Percentiles rank a stretch among this genome's conserved stretches.
Evolutionary conservation across 768 basidiomycete species (phyloP).

Genomic region (Suillus alpinus): DNA sequence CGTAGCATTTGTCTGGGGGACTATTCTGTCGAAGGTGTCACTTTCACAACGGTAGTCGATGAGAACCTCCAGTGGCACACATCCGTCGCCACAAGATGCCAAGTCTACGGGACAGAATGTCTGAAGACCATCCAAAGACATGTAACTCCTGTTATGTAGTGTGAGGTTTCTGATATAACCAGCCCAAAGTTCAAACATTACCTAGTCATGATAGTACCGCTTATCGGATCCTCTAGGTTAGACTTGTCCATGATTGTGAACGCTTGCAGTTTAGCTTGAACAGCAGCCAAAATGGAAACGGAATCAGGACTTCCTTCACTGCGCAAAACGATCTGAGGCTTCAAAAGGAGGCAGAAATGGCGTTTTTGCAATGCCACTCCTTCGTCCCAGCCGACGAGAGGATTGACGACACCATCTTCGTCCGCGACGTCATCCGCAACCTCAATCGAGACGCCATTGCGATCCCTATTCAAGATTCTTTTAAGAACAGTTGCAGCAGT

Average conservation of each 20-base stretch:
- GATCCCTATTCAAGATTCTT: slow-evolving; percentile 59
- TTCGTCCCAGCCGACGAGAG: slow-evolving; percentile 70
- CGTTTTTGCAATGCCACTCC: slow-evolving; percentile 67
- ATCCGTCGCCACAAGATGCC: slow-evolving; percentile 43
- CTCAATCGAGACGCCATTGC: slow-evolving; percentile 42
- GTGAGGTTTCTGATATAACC: not conserved
- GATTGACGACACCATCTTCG: slow-evolving; percentile 43
- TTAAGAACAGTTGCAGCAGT: slow-evolving; percentile 66
- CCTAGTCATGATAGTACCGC: slow-evolving; percentile 84
- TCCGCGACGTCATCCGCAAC: slow-evolving; percentile 30
- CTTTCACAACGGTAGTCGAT: slow-evolving; percentile 84
- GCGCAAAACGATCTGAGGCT: slow-evolving; percentile 83
- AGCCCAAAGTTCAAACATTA: slow-evolving; percentile 29
- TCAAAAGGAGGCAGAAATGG: slow-evolving; percentile 82
- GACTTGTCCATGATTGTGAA: slow-evolving; percentile 79
- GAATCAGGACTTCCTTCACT: slow-evolving; percentile 44
- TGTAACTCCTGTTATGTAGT: slow-evolving; percentile 59
- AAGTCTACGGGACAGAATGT: slow-evolving; percentile 71
- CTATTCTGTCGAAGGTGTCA: slow-evolving; percentile 80
- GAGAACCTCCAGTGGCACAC: slow-evolving; percentile 87
- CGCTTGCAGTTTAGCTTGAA: slow-evolving; percentile 74
- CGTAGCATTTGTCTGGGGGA: slow-evolving; percentile 82
- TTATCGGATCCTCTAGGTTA: slow-evolving; percentile 79
- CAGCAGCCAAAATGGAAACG: slow-evolving; percentile 72
- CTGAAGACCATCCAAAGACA: slow-evolving; percentile 77